phyloP scores from a whole-genome alignment of 768 basidiomycete genomes.

The Imleria badia region DNA sequence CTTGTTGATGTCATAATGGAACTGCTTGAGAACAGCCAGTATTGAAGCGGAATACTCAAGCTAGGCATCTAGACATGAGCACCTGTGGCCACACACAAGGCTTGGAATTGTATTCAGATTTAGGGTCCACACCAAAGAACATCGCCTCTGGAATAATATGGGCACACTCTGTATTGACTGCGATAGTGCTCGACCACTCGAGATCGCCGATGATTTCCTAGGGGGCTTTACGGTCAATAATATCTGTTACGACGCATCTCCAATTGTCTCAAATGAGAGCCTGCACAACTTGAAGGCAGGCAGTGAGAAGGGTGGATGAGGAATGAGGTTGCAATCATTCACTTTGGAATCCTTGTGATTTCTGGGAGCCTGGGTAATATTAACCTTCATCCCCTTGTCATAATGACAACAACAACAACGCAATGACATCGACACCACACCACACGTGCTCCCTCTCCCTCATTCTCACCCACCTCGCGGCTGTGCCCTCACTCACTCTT shows the following conservation, averaged over 20 bases:
- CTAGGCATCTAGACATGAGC: slow-evolving; percentile 1
- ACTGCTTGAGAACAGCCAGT: slow-evolving; percentile 3
- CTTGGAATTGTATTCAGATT: neutral
- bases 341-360: slow-evolving; percentile 6
- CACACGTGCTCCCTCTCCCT: too few relatives aligned
- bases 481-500: too few relatives aligned
- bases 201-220: neutral
- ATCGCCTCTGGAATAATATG: slow-evolving; percentile 7
- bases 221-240: slow-evolving; percentile 15
- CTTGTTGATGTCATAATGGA: neutral
- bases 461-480: too few relatives aligned
- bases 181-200: neutral
- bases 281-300: slow-evolving; percentile 20
- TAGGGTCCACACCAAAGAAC: neutral
- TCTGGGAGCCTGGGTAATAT: neutral
- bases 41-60: slow-evolving; percentile 1
- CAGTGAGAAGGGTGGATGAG: neutral
- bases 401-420: too few relatives aligned
- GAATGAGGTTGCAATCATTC: neutral
- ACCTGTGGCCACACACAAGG: neutral
- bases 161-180: neutral
- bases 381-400: neutral
- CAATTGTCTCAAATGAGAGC: slow-evolving; percentile 37
- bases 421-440: too few relatives aligned
- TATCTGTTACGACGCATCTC: slow-evolving; percentile 34